Evolutionary conservation across 169 alveolate species (phyloP).

Genomic region (Theileria annulata): DNA sequence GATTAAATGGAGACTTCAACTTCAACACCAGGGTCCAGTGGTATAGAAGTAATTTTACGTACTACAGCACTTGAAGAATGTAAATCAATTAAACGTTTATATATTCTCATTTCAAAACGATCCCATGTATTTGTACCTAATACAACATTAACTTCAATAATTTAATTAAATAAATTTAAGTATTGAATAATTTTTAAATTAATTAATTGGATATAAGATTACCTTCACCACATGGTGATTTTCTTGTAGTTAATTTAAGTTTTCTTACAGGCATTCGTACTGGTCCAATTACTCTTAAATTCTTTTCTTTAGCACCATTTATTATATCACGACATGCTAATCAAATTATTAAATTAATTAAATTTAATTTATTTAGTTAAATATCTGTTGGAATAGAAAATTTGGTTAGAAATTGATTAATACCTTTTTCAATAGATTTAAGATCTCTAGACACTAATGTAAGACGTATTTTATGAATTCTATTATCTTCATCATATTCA

Average conservation of each 20-base stretch:
- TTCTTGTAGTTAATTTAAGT: conserved; percentile 93
- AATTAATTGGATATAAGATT: not conserved
- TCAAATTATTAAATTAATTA: not conserved
- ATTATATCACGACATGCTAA: conserved; percentile 91
- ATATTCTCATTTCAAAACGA: conserved; percentile 95
- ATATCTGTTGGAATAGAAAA: not conserved
- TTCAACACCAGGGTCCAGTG: conserved; percentile 96
- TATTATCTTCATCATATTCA: conserved; percentile 84
- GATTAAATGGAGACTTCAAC: conserved; percentile 92
- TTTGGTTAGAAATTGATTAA: not conserved
- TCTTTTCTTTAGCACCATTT: conserved; percentile 91
- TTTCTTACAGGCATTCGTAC: conserved; percentile 96
- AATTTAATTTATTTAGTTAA: not conserved
- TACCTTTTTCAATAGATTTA: conserved; percentile 87
- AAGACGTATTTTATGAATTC: conserved; percentile 89
- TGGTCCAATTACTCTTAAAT: conserved; percentile 92
- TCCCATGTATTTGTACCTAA: conserved; percentile 96
- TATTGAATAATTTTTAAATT: not conserved
- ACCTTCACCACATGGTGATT: conserved; percentile 98
- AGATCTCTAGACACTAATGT: conserved; percentile 89
- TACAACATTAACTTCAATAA: not conserved
- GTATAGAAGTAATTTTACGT: conserved; percentile 94
- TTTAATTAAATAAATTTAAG: not conserved
- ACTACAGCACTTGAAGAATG: conserved; percentile 96
- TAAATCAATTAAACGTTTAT: conserved; percentile 96